Evolutionary conservation across 2,329 filamentous ascomycete species (phyloP).

Genomic region (Colletotrichum navitas): DNA sequence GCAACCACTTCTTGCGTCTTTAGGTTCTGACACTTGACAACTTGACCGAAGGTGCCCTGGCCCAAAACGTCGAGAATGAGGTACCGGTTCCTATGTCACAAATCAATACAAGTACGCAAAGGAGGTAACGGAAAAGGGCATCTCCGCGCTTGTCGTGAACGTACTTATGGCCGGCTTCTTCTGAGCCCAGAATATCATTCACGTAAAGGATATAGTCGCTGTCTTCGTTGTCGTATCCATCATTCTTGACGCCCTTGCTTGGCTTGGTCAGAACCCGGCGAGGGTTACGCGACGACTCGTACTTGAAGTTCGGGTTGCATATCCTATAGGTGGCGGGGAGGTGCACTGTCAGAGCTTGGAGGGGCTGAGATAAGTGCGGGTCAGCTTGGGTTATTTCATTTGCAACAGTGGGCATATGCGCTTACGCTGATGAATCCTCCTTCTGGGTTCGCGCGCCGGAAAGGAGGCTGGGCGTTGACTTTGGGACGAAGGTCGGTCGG

Average conservation of each 20-base stretch:
- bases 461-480: conserved; percentile 88
- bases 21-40: conserved; percentile 98
- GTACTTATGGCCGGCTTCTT: conserved; percentile 97
- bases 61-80: conserved; percentile 96
- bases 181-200: conserved; percentile 97
- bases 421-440: conserved; percentile 97
- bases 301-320: conserved; percentile 98
- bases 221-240: conserved; percentile 98
- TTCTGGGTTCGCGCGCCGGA: conserved; percentile 93
- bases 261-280: conserved; percentile 96
- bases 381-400: conserved; percentile 44
- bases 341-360: conserved; percentile 95
- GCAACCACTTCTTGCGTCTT: conserved; percentile 99
- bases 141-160: conserved; percentile 46
- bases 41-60: conserved; percentile 97
- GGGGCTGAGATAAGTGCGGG: conserved; percentile 69
- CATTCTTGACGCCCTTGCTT: conserved; percentile 98
- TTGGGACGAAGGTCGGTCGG: conserved; percentile 82
- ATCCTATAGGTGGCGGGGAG: conserved; percentile 96
- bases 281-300: conserved; percentile 97
- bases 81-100: conserved; percentile 81
- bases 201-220: conserved; percentile 99
- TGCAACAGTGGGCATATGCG: background rate
- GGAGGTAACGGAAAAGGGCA: background rate
- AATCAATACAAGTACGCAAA: conserved; percentile 37